Evolutionary conservation across 1,284 basidiomycete species (phyloP), one percentile per base, ranked within the genome.

Genomic region (Malassezia nana): DNA sequence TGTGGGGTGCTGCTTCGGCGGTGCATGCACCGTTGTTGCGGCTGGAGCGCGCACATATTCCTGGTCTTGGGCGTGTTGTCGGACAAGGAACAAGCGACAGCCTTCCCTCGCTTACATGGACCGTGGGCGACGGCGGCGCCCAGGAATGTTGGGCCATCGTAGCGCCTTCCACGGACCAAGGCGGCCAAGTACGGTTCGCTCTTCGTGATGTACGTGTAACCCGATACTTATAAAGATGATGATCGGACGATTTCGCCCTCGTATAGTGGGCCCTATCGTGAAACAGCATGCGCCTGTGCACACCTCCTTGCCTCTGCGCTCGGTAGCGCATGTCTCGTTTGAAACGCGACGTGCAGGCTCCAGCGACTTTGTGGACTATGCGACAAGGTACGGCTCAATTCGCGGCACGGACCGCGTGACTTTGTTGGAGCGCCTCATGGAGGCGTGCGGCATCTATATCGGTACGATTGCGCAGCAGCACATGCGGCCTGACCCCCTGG

Each of bases 111-210:
- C 41, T 52, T 41, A 16, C 45, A 6, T 67, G 65, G 65, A 64
- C 60, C 24, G 55, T 70, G 24, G 26, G 55, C 10, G 66, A 70
- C 28, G 9, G 9, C 0, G 65, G 50, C 20, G 18, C 41, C 6
- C 45, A 57, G 10, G 64, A 70, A 52, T 63, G 63, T 49, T 70
- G 67, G 67, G 66, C 66, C n/a, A 60, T 70, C 53, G 53, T 66
- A 26, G 63, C 57, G 0, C 67, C 67, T 0, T 60, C 67, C 4
- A 57, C 59, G 15, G 66, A 68, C 32, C 35, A 44, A 31, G 67
- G 64, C 31, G 66, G 64, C 4, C 48, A 52, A 1, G 61, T 66
- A 2, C 58, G 65, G 22, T 39, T 47, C n/a, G 45, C 55, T n/a
- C 45, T 70, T 33, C 46, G 64, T 16, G 54, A 60, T 38, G 35